phyloP scores from a whole-genome alignment of 768 basidiomycete genomes.

The Lenzites betulinus region DNA sequence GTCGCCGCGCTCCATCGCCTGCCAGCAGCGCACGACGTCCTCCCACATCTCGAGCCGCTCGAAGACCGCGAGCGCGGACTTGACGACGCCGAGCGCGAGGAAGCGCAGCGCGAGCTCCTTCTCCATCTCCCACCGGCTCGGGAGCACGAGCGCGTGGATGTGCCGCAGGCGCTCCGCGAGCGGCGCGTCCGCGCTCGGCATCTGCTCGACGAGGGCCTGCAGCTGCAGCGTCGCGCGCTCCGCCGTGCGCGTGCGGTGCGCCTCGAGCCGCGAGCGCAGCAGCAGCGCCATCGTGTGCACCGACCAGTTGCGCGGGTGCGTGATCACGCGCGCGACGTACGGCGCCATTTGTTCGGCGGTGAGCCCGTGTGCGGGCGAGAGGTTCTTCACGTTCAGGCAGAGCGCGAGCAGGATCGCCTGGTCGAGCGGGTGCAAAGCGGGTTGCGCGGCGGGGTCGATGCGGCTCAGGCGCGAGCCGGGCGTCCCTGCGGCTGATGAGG shows the following conservation, averaged over 20 bases:
- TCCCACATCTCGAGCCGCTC: conserved; percentile 98
- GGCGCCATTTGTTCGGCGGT: conserved; percentile 92
- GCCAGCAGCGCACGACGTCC: conserved; percentile 89
- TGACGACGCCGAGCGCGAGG: conserved; percentile 82
- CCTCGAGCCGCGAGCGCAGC: conserved; percentile 88
- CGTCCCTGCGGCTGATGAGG: conserved; percentile 52
- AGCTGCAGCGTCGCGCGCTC: conserved; percentile 92
- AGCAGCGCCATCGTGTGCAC: conserved; percentile 96
- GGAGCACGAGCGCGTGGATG: conserved; percentile 79
- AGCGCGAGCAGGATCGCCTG: conserved; percentile 91
- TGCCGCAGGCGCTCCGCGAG: conserved; percentile 75
- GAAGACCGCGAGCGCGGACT: conserved; percentile 91
- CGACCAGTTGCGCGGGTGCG: conserved; percentile 93
- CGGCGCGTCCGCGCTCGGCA: conserved; percentile 83
- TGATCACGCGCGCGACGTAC: conserved; percentile 86
- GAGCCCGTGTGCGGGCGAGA: conserved; percentile 86
- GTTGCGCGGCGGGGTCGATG: conserved; percentile 82
- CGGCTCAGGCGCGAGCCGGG: conserved; percentile 55
- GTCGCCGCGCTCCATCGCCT: conserved; percentile 75
- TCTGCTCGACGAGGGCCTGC: conserved; percentile 94
- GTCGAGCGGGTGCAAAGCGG: conserved; percentile 87
- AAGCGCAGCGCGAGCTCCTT: conserved; percentile 85
- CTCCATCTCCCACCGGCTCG: conserved; percentile 93
- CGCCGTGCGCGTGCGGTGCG: conserved; percentile 85
- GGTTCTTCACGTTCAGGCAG: conserved; percentile 88